Percentiles rank a stretch among this genome's conserved stretches.
Conservation (phyloP, 1,284 basidiomycete genomes). For the Termitomyces sp. region DNA sequence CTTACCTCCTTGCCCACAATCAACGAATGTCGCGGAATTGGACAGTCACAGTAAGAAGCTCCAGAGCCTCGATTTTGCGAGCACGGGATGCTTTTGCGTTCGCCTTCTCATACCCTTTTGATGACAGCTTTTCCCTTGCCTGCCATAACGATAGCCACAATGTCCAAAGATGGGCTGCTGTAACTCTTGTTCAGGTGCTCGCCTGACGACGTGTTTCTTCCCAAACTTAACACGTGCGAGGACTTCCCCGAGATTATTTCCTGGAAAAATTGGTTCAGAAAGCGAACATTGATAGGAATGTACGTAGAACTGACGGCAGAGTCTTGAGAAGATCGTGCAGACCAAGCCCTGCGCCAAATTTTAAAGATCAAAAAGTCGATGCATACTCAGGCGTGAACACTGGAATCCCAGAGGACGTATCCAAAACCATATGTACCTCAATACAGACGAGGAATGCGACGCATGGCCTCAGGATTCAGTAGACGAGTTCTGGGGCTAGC, state of each 20-base stretch:
- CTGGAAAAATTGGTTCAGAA: slow-evolving; percentile 29
- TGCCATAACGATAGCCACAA: slow-evolving; percentile 76
- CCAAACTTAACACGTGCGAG: slow-evolving; percentile 71
- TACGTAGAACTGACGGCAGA: slow-evolving; percentile 66
- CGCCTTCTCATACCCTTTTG: slow-evolving; percentile 72
- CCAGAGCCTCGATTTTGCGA: slow-evolving; percentile 75
- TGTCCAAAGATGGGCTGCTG: slow-evolving; percentile 38
- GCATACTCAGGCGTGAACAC: slow-evolving; percentile 31
- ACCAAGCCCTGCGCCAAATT: slow-evolving; percentile 62
- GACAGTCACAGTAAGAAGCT: slow-evolving; percentile 72
- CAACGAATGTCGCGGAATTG: slow-evolving; percentile 70
- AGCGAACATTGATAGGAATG: neutral
- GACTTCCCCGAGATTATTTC: too few species aligned
- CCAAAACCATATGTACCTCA: slow-evolving; percentile 65
- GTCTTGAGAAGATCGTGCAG: slow-evolving; percentile 75
- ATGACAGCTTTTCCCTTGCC: slow-evolving; percentile 80
- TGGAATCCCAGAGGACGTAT: slow-evolving; percentile 42
- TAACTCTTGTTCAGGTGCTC: slow-evolving; percentile 18
- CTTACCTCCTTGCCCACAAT: slow-evolving; percentile 80
- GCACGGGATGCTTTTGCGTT: slow-evolving; percentile 72
- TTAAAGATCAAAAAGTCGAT: slow-evolving; percentile 1
- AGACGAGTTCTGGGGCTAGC: slow-evolving; percentile 91
- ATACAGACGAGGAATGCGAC: slow-evolving; percentile 56
- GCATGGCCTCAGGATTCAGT: slow-evolving; percentile 72
- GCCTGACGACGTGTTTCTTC: slow-evolving; percentile 38